Conservation (phyloP, 176 grass and related monocot genomes). For the Carex myosuroides region DNA sequence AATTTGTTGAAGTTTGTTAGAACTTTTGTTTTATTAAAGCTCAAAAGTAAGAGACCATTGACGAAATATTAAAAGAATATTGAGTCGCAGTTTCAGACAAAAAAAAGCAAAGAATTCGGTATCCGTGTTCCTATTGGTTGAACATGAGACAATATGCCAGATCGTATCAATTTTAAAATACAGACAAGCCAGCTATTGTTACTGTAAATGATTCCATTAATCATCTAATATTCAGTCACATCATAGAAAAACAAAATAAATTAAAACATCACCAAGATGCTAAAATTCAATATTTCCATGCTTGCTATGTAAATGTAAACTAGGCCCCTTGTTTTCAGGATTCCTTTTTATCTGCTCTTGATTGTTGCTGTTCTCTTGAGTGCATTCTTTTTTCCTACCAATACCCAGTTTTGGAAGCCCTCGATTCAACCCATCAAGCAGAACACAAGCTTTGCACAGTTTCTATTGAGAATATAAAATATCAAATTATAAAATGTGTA, state of each 20-base stretch:
- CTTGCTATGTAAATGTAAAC: slow-evolving; percentile 61
- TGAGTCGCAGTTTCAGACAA: neutral
- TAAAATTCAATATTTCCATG: slow-evolving; percentile 63
- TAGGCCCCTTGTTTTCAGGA: slow-evolving; percentile 24
- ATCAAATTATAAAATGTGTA: neutral
- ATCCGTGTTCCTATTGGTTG: too few relatives aligned
- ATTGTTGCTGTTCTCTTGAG: slow-evolving; percentile 21
- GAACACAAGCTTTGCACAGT: slow-evolving; percentile 81
- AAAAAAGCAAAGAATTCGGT: too few relatives aligned
- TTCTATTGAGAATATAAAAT: slow-evolving; percentile 36
- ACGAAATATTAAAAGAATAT: neutral
- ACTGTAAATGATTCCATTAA: neutral
- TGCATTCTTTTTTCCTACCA: slow-evolving; percentile 42
- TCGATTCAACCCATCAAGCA: slow-evolving; percentile 76
- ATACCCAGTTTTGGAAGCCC: slow-evolving; percentile 83
- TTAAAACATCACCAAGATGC: neutral
- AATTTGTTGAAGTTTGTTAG: too few relatives aligned
- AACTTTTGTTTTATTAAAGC: too few relatives aligned
- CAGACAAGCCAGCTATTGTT: neutral
- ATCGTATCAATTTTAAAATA: neutral
- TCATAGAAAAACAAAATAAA: slow-evolving; percentile 3
- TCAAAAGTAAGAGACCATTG: too few relatives aligned
- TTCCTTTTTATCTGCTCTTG: slow-evolving; percentile 16
- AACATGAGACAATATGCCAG: neutral
- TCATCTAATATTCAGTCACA: neutral